phyloP scores from a whole-genome alignment of 2,329 filamentous ascomycete genomes.

The Nakataea oryzae region DNA sequence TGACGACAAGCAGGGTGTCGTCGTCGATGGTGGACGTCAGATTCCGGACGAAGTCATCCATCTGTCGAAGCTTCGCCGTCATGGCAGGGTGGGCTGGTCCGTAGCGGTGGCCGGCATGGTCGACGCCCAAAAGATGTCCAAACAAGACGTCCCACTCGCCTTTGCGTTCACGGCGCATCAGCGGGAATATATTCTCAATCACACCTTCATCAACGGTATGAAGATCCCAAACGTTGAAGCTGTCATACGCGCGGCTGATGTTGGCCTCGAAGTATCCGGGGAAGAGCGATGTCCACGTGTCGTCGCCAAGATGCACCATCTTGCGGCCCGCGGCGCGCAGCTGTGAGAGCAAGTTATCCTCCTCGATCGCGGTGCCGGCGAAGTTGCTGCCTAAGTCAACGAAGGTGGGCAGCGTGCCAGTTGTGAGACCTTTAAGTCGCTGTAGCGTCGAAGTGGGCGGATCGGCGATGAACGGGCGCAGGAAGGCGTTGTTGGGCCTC shows the following conservation, averaged over 20 bases:
- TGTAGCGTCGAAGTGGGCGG: constrained; percentile 91
- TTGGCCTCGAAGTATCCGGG: constrained; percentile 86
- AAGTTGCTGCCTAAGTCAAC: constrained; percentile 93
- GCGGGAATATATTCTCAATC: constrained; percentile 77
- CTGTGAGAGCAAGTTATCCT: constrained; percentile 69
- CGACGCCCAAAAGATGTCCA: constrained; percentile 88
- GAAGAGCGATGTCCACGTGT: constrained; percentile 92
- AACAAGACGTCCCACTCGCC: constrained; percentile 88
- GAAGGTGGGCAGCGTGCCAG: constrained; percentile 89
- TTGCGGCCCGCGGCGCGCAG: constrained; percentile 55
- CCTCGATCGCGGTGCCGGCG: constrained; percentile 87
- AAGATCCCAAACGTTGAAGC: constrained; percentile 96
- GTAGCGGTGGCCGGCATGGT: constrained; percentile 94
- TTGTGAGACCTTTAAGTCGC: constrained; percentile 85
- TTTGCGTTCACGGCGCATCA: constrained; percentile 55
- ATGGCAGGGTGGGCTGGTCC: constrained; percentile 89
- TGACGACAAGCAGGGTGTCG: constrained; percentile 79
- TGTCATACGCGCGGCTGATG: constrained; percentile 83
- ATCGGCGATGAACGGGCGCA: constrained; percentile 93
- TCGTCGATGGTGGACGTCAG: constrained; percentile 68
- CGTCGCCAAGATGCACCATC: constrained; percentile 91
- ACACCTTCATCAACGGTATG: constrained; percentile 97
- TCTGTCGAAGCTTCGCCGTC: constrained; percentile 81
- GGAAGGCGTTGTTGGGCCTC: constrained; percentile 71
- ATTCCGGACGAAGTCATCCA: constrained; percentile 69